phyloP scores from a whole-genome alignment of 495 filamentous ascomycete genomes.

The Penicillium macrosclerotiorum region DNA sequence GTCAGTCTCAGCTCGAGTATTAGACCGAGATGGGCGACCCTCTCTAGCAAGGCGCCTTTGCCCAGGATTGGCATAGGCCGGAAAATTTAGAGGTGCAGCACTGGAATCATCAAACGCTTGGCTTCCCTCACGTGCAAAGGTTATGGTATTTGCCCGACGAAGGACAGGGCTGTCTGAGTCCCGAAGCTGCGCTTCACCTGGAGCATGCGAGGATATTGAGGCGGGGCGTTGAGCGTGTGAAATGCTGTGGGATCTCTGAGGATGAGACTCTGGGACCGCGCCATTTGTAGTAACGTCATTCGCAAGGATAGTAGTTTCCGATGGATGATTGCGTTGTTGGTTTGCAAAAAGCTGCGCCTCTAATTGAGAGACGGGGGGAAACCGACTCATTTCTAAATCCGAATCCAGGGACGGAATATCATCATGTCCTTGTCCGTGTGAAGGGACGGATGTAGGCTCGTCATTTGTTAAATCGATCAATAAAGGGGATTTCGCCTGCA shows the following conservation, averaged over 20 bases:
- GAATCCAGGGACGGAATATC: constrained; percentile 18
- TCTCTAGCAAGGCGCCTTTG: constrained; percentile 28
- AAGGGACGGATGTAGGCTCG: constrained; percentile 20
- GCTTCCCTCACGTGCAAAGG: constrained; percentile 5
- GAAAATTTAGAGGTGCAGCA: neutral
- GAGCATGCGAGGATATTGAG: too few species aligned
- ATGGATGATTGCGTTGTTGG: constrained; percentile 7
- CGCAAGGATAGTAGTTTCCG: neutral
- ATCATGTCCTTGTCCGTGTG: neutral
- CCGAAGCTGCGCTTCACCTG: too few species aligned
- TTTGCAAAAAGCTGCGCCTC: constrained; percentile 40
- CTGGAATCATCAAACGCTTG: neutral
- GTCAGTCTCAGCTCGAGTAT: constrained; percentile 10
- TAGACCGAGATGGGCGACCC: constrained; percentile 19
- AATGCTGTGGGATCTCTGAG: too few species aligned
- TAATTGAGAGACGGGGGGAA: constrained; percentile 45
- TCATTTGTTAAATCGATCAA: constrained; percentile 21
- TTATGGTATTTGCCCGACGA: constrained; percentile 29
- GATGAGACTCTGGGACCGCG: too few species aligned
- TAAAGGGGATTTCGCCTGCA: constrained; percentile 3
- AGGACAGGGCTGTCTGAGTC: neutral
- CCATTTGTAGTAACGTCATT: too few species aligned
- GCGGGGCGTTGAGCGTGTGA: too few species aligned
- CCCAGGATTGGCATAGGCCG: neutral
- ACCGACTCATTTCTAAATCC: constrained; percentile 31